Evolutionary conservation across 441 rosid genomes (phyloP), one percentile per base, ranked within the genome.

Genomic region (Gossypium schwendimanii): DNA sequence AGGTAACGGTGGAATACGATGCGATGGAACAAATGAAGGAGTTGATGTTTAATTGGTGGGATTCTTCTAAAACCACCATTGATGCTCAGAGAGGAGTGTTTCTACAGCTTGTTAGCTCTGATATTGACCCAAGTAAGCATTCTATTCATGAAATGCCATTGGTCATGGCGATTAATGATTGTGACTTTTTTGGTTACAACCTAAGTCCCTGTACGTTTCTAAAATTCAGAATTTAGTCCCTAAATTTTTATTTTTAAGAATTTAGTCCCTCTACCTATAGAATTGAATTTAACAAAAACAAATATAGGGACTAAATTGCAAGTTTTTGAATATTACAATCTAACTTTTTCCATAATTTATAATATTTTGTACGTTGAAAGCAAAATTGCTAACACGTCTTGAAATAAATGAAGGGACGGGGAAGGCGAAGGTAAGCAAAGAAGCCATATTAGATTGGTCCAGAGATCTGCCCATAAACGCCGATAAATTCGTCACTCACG

Each of bases 341-440:
- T 28, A 28, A 28, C 33, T 28, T 28, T 28, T 28, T 4, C 33
- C 33, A 28, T 28, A 28, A 28, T 28, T 28, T 28, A 28, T 28
- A 28, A 28, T 28, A 28, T 28, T 4, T 28, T 28, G 33, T 4
- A 28, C 6, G 33, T 28, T 28, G 4, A 28, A 28, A 28, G 33
- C 33, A 28, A 28, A 28, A 28, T 28, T 28, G 33, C 33, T 28
- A 41, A 63, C 12, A 9, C 41, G 52, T 39, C 21, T 45, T 1
- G 9, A 20, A 21, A 41, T 45, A 2, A 44, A n/a, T 44, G 70
- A 45, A 65, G 70, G 18, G 39, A 12, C 18, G 18, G 36, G 55
- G 15, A 36, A 47, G 75, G 59, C 67, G 2, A 71, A 71, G 47
- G 3, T 47, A 26, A 59, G 75, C 75, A 60, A 71, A 59, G 67